Evolutionary conservation across 2,329 filamentous ascomycete genomes (phyloP).

Genomic region (Purpureocillium lavendulum): DNA sequence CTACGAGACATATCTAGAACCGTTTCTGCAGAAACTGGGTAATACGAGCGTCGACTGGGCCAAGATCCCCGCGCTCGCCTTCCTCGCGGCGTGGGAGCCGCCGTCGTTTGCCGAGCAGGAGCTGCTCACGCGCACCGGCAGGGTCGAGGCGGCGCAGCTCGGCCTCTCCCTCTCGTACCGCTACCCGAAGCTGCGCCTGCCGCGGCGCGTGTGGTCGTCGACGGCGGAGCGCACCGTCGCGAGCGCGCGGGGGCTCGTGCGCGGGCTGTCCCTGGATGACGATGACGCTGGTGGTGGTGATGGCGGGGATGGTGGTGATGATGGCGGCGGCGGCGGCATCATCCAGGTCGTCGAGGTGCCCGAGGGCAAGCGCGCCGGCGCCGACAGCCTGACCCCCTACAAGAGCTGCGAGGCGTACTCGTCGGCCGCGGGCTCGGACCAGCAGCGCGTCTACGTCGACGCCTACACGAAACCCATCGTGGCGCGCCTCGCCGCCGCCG

Average conservation of each 20-base stretch:
- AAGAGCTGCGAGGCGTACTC: slow-evolving; percentile 56
- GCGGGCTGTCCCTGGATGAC: slow-evolving; percentile 44
- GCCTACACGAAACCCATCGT: slow-evolving; percentile 53
- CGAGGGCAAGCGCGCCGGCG: slow-evolving; percentile 48
- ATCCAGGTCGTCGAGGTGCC: slow-evolving; percentile 47
- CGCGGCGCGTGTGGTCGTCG: slow-evolving; percentile 51
- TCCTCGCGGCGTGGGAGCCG: slow-evolving; percentile 46
- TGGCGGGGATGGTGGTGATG: too few species aligned
- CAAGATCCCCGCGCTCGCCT: slow-evolving; percentile 31
- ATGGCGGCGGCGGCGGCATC: slow-evolving; percentile 10
- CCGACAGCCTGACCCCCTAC: slow-evolving; percentile 55
- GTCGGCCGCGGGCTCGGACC: slow-evolving; percentile 45
- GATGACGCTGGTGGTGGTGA: too few species aligned
- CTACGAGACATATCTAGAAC: slow-evolving; percentile 47
- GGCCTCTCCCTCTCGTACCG: slow-evolving; percentile 47
- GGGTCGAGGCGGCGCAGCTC: slow-evolving; percentile 49
- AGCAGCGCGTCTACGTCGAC: slow-evolving; percentile 40
- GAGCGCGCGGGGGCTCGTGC: slow-evolving; percentile 49
- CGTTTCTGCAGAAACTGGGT: slow-evolving; percentile 47
- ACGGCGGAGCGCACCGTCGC: slow-evolving; percentile 53
- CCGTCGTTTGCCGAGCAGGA: slow-evolving; percentile 49
- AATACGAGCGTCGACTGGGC: slow-evolving; percentile 38
- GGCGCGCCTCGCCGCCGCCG: slow-evolving; percentile 44
- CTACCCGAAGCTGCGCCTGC: slow-evolving; percentile 45
- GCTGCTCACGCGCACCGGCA: slow-evolving; percentile 53